phyloP scores from a whole-genome alignment of 371 early-diverging fungal genomes.

The Mortierella polycephala region DNA sequence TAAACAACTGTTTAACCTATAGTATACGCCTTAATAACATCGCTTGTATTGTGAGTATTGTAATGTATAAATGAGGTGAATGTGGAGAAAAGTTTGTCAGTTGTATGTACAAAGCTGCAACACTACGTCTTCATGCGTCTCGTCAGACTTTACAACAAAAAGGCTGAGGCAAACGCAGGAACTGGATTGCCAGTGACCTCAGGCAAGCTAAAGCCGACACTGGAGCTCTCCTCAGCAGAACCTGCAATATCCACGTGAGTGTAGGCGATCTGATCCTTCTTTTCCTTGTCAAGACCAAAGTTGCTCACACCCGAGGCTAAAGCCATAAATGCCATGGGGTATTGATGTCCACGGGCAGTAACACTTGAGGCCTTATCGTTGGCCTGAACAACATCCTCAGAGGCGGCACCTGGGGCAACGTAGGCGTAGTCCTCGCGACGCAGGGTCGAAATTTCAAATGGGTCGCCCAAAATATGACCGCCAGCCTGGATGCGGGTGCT shows the following conservation, averaged over 20 bases:
- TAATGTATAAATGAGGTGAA: no score
- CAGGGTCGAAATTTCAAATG: slow-evolving; percentile 84
- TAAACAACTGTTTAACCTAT: no score
- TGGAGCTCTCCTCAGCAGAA: slow-evolving; percentile 72
- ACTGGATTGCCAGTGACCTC: slow-evolving; percentile 84
- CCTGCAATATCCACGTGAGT: slow-evolving; percentile 92
- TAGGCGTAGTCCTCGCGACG: slow-evolving; percentile 84
- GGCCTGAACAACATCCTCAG: slow-evolving; percentile 86
- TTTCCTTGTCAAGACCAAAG: slow-evolving; percentile 73
- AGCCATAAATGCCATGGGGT: slow-evolving; percentile 88
- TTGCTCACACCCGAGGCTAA: slow-evolving; percentile 82
- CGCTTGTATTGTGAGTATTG: no score
- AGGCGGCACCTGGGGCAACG: slow-evolving; percentile 66
- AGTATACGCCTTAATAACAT: no score
- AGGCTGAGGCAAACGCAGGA: slow-evolving; percentile 80
- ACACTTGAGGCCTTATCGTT: slow-evolving; percentile 76
- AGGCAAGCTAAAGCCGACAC: slow-evolving; percentile 75
- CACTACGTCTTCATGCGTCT: no score
- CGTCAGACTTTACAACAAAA: slow-evolving; percentile 59
- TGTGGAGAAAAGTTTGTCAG: no score
- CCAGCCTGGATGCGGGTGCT: slow-evolving; percentile 73
- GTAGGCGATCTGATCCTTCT: slow-evolving; percentile 74
- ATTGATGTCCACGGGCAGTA: slow-evolving; percentile 89
- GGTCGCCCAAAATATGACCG: slow-evolving; percentile 82
- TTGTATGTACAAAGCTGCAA: no score